These are phyloP conservation scores for Tremella yokohamensis DNA, from an alignment of 768 basidiomycete genomes.

Conservation along the genomic window DNA sequence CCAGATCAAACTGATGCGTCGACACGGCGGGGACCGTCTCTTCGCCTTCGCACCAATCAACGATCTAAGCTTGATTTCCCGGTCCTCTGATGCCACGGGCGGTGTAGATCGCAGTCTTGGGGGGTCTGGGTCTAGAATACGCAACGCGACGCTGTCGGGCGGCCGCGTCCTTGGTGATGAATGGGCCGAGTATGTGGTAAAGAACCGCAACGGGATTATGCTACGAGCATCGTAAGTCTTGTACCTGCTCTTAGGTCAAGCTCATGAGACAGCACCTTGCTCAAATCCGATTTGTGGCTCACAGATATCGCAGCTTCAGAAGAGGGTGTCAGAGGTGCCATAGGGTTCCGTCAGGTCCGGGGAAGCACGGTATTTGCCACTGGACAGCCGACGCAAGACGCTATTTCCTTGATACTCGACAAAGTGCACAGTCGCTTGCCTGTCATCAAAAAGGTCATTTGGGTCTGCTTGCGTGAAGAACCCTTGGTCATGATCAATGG, in stretches of 20 bases:
- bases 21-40: conserved; percentile 71
- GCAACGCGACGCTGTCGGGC: conserved; percentile 67
- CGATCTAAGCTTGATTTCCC: conserved; percentile 63
- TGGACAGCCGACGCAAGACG: conserved; percentile 85
- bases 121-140: conserved; percentile 57
- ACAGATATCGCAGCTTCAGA: conserved; percentile 47
- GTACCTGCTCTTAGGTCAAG: background rate
- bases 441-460: conserved; percentile 63
- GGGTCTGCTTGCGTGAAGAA: conserved; percentile 85
- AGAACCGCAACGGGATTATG: conserved; percentile 91
- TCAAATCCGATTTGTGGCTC: conserved; percentile 90
- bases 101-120: conserved; percentile 55
- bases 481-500: conserved; percentile 67
- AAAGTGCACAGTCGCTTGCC: conserved; percentile 64
- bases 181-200: conserved; percentile 89
- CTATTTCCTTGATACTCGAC: conserved; percentile 72
- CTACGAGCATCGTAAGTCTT: conserved; percentile 71
- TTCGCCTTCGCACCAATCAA: conserved; percentile 89
- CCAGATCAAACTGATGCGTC: conserved; percentile 80
- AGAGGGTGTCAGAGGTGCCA: conserved; percentile 76
- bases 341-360: conserved; percentile 79
- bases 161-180: conserved; percentile 90
- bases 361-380: conserved; percentile 81
- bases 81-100: conserved; percentile 30
- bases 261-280: conserved; percentile 7